Conservation (phyloP, 768 basidiomycete species). For the Cubamyces sp. region DNA sequence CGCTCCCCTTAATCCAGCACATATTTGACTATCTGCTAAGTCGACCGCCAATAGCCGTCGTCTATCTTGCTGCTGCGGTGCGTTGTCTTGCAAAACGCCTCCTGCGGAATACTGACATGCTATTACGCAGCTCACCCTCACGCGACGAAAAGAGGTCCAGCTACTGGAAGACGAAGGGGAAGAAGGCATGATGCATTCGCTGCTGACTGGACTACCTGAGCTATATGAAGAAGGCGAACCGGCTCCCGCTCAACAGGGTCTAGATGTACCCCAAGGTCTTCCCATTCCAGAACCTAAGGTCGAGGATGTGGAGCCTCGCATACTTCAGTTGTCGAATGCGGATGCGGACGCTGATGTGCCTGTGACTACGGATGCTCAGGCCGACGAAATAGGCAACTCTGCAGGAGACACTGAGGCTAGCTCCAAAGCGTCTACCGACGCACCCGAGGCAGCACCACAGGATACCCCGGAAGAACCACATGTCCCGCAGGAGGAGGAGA, state of each 20-base stretch:
- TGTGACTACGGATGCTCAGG: too few relatives aligned
- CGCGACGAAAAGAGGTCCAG: conserved; percentile 69
- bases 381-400: too few relatives aligned
- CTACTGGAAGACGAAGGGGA: conserved; percentile 69
- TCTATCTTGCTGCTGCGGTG: conserved; percentile 86
- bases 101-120: background rate
- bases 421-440: too few relatives aligned
- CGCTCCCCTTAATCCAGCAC: conserved; percentile 86
- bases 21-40: conserved; percentile 89
- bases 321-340: background rate
- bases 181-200: conserved; percentile 81
- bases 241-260: background rate
- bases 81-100: background rate
- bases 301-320: background rate
- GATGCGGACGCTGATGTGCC: too few relatives aligned
- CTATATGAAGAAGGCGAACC: conserved; percentile 48
- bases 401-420: too few relatives aligned
- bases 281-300: background rate
- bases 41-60: conserved; percentile 77
- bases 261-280: background rate
- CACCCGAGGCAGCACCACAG: too few relatives aligned
- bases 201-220: conserved; percentile 68
- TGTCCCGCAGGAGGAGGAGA: too few relatives aligned
- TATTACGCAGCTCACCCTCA: conserved; percentile 64
- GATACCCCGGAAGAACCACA: too few relatives aligned